Percentiles rank a stretch among this genome's conserved stretches.
These are phyloP conservation scores for Trichoderma atrobrunneum DNA, from an alignment of 2,329 filamentous ascomycete genomes.

Conservation along the genomic window DNA sequence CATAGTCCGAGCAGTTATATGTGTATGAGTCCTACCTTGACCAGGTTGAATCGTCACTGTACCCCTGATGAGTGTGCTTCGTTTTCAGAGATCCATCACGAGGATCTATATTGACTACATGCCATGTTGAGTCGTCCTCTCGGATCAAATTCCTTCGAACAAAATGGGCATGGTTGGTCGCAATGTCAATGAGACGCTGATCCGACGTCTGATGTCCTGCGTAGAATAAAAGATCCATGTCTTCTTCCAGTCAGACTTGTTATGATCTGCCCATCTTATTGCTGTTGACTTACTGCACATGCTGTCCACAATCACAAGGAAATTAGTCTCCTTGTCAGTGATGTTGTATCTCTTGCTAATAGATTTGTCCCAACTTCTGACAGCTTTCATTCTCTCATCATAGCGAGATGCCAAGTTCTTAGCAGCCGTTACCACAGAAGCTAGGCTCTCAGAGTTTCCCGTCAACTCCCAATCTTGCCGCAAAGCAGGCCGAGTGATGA, in stretches of 20 bases:
- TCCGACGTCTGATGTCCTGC: constrained; percentile 35
- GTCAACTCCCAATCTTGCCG: constrained; percentile 47
- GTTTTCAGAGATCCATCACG: constrained; percentile 36
- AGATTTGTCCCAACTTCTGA: constrained; percentile 48
- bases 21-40: constrained; percentile 27
- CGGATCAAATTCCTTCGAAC: constrained; percentile 39
- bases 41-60: constrained; percentile 46
- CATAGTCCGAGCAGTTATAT: too few species aligned
- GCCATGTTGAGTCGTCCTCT: constrained; percentile 33
- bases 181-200: constrained; percentile 33
- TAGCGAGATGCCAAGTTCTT: constrained; percentile 43
- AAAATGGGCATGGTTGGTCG: constrained; percentile 39
- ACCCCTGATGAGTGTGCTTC: constrained; percentile 47
- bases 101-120: constrained; percentile 47
- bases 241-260: background rate
- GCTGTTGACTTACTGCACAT: constrained; percentile 32
- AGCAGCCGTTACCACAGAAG: constrained; percentile 43
- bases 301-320: constrained; percentile 42
- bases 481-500: constrained; percentile 50
- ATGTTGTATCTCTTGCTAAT: constrained; percentile 28
- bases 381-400: constrained; percentile 39
- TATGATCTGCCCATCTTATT: background rate
- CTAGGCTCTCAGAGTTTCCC: constrained; percentile 37
- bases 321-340: constrained; percentile 30
- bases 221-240: constrained; percentile 40